Conservation (phyloP, 208 protist species). For the Trypanosomatidae sp. region DNA sequence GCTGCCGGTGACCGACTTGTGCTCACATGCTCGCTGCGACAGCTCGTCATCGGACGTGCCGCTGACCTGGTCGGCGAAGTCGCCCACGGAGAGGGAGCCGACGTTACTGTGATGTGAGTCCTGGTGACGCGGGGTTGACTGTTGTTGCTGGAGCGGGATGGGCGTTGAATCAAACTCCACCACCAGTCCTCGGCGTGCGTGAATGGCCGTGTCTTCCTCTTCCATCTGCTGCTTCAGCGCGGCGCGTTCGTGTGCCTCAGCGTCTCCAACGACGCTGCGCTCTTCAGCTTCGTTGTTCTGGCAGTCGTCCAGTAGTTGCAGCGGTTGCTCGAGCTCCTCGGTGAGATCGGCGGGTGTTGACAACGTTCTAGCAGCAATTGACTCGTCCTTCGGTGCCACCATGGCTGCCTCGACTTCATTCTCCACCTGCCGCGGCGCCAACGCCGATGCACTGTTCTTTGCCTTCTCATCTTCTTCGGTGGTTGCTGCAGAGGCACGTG, state of each 20-base stretch:
- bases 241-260: conserved; percentile 36
- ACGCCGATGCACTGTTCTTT: not conserved
- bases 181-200: conserved; percentile 36
- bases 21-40: conserved; percentile 19
- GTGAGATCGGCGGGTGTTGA: conserved; percentile 1
- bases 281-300: conserved; percentile 34
- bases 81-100: not conserved
- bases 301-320: conserved; percentile 21
- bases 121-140: not conserved
- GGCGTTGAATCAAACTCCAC: conserved; percentile 51
- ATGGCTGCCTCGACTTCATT: not conserved
- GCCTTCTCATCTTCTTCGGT: not conserved
- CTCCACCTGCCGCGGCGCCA: not conserved
- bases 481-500: not conserved
- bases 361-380: not conserved
- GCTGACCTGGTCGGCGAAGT: conserved; percentile 52
- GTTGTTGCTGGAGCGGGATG: conserved; percentile 6
- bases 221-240: conserved; percentile 37
- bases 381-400: not conserved
- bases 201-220: conserved; percentile 34
- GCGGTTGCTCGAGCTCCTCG: conserved; percentile 4
- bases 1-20: conserved; percentile 10
- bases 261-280: conserved; percentile 36
- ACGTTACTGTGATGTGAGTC: conserved; percentile 3
- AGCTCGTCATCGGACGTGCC: conserved; percentile 73